Base-by-base conservation (phyloP, 1,284 basidiomycete genomes). In the Puccinia coronata region DNA sequence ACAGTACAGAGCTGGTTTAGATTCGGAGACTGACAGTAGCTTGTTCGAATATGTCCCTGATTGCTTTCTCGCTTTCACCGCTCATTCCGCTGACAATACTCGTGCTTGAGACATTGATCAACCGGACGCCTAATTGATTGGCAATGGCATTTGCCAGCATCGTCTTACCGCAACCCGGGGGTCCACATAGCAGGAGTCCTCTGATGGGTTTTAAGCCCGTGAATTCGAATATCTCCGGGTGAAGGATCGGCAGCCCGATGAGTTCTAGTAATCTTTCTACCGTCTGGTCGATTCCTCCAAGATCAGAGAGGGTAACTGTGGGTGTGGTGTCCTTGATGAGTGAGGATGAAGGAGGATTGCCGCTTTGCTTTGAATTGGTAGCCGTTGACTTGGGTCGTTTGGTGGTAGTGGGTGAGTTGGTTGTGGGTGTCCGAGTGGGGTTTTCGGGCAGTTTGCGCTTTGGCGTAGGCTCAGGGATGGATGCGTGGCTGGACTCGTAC, bases 41-140 rank as follows among this genome's bases (percentile, higher is more conserved):
- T 86, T 97, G 94, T 59, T 98, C 96, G 85, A 99, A 99, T 0
- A 94, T 96, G 84, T 98, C 96, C 65, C 96, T 88, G 23, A 99
- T 88, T 0, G 95, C 95, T 87, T 96, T 97, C 86, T 99, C 96
- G 0, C 93, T 95, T 87, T 99, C 96, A 81, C 96, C 96, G 0
- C 94, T 97, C 92, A 98, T 98, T 0, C 96, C 96, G 0, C 93
- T 95, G 0, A 99, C 95, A 82, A 99, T 93, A 0, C 92, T 93
- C 0, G 96, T 96, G 0, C 96, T 96, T 5, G 94, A 96, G 80
- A 99, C 91, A 76, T 89, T 93, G 83, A 99, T 94, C 85, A 98
- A 98, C 0, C 96, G 96, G 2, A 98, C 89, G 0, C 91, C 92
- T 0, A 97, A 89, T 88, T 97, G 94, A 81, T 96, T 96, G 55